Percentiles rank a stretch among this genome's conserved stretches.
These are phyloP conservation scores for Conringia planisiliqua DNA, from an alignment of 345 rosid genomes.

Conservation along the genomic window DNA sequence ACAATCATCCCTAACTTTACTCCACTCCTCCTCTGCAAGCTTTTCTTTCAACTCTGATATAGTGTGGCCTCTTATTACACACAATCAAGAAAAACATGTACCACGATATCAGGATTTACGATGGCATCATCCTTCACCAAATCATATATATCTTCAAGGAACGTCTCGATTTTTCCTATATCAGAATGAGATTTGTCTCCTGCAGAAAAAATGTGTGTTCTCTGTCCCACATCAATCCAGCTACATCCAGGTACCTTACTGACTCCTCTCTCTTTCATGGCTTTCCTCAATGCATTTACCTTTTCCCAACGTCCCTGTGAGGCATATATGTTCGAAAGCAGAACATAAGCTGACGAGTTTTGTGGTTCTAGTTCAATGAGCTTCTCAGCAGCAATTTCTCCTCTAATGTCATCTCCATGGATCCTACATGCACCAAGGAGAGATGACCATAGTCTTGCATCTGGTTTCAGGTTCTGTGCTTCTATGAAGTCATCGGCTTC, in stretches of 20 bases:
- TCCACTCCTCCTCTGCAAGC: no score
- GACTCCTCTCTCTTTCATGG: conserved; percentile 77
- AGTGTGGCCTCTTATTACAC: background rate
- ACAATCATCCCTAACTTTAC: no score
- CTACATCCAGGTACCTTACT: conserved; percentile 82
- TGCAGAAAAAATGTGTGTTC: conserved; percentile 57
- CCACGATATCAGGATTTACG: conserved; percentile 8
- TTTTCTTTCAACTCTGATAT: no score
- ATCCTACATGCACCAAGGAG: conserved; percentile 85
- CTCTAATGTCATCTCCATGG: conserved; percentile 78
- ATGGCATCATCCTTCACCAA: conserved; percentile 29
- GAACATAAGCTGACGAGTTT: conserved; percentile 73
- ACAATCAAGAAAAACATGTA: conserved; percentile 14
- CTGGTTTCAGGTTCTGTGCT: conserved; percentile 52
- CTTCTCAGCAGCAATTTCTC: conserved; percentile 66
- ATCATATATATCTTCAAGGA: conserved; percentile 32
- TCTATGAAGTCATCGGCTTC: conserved; percentile 77
- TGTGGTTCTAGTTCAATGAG: conserved; percentile 73
- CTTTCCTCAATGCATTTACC: conserved; percentile 64
- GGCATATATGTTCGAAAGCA: conserved; percentile 82
- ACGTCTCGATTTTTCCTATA: conserved; percentile 39
- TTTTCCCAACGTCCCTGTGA: conserved; percentile 77
- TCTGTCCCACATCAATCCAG: conserved; percentile 70
- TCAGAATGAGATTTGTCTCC: conserved; percentile 70
- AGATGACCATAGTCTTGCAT: conserved; percentile 82